A percentile compares a stretch with the other conserved stretches of the same genome.
phyloP scores from a whole-genome alignment of 495 filamentous ascomycete genomes.

The Aeminium ludgeri region DNA sequence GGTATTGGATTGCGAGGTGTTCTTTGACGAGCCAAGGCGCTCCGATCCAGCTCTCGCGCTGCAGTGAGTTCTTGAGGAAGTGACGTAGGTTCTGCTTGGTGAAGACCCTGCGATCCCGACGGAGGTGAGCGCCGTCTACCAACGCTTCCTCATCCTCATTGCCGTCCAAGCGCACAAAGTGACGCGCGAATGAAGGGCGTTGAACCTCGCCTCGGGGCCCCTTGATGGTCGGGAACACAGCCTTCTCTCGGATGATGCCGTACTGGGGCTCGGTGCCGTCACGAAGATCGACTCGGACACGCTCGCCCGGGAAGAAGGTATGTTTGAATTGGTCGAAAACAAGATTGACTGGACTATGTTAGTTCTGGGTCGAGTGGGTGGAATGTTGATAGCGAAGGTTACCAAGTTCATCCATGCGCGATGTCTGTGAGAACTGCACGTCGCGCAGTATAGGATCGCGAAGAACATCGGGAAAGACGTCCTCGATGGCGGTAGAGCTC shows the following conservation, averaged over 20 bases:
- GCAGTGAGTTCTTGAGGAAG: conserved; percentile 89
- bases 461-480: conserved; percentile 76
- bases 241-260: conserved; percentile 74
- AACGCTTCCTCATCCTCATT: conserved; percentile 52
- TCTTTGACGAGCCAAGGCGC: conserved; percentile 92
- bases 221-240: conserved; percentile 43
- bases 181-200: conserved; percentile 51
- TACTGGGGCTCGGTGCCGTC: conserved; percentile 55
- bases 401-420: conserved; percentile 82
- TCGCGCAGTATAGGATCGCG: conserved; percentile 78
- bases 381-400: conserved; percentile 17
- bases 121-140: conserved; percentile 66
- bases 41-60: conserved; percentile 78
- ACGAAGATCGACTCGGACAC: conserved; percentile 53
- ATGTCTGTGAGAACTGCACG: conserved; percentile 81
- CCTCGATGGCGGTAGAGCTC: conserved; percentile 75
- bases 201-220: conserved; percentile 49
- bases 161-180: conserved; percentile 58
- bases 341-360: conserved; percentile 39
- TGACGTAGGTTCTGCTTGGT: conserved; percentile 86
- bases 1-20: conserved; percentile 64
- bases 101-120: conserved; percentile 79
- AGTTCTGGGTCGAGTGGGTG: conserved; percentile 13
- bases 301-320: conserved; percentile 87
- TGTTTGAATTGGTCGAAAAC: conserved; percentile 73